phyloP scores from a whole-genome alignment of 257 asterid genomes.

The Eucommia ulmoides region DNA sequence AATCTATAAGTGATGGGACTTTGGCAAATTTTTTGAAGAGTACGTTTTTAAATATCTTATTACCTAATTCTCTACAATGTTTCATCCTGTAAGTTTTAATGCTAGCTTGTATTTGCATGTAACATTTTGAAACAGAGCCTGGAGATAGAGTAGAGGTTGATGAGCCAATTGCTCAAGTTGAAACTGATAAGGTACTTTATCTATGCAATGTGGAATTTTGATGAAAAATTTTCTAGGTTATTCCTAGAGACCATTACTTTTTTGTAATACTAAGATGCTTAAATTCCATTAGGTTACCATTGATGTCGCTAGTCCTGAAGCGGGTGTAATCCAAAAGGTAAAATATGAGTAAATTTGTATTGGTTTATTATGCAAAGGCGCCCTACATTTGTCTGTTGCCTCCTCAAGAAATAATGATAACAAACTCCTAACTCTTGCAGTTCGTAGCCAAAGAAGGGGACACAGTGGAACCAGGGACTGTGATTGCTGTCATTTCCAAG shows the following conservation, averaged over 20 bases:
- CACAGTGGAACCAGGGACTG: slow-evolving; percentile 87
- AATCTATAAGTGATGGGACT: slow-evolving; percentile 89
- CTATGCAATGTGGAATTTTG: neutral
- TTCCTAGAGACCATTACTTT: neutral
- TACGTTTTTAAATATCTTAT: slow-evolving; percentile 18
- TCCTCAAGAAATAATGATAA: no score
- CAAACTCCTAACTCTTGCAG: slow-evolving; percentile 28
- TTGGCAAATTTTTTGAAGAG: slow-evolving; percentile 79
- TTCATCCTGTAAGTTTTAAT: slow-evolving; percentile 5
- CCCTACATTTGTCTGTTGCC: no score
- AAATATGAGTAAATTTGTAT: slow-evolving; percentile 6
- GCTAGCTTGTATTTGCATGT: slow-evolving; percentile 7
- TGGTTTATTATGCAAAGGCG: no score
- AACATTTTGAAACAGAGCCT: slow-evolving; percentile 43
- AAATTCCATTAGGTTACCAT: slow-evolving; percentile 63
- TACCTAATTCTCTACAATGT: neutral
- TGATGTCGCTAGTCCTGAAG: slow-evolving; percentile 97
- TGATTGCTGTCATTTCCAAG: slow-evolving; percentile 81
- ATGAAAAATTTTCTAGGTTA: slow-evolving; percentile 3
- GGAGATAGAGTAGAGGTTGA: slow-evolving; percentile 84
- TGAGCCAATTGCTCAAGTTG: slow-evolving; percentile 94
- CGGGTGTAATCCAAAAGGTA: slow-evolving; percentile 94
- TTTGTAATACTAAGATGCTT: slow-evolving; percentile 10
- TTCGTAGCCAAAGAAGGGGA: slow-evolving; percentile 88
- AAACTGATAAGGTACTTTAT: slow-evolving; percentile 83